These are phyloP conservation scores for Paraconiothyrium sp. DNA, from an alignment of 2,329 filamentous ascomycete genomes.

Conservation along the genomic window DNA sequence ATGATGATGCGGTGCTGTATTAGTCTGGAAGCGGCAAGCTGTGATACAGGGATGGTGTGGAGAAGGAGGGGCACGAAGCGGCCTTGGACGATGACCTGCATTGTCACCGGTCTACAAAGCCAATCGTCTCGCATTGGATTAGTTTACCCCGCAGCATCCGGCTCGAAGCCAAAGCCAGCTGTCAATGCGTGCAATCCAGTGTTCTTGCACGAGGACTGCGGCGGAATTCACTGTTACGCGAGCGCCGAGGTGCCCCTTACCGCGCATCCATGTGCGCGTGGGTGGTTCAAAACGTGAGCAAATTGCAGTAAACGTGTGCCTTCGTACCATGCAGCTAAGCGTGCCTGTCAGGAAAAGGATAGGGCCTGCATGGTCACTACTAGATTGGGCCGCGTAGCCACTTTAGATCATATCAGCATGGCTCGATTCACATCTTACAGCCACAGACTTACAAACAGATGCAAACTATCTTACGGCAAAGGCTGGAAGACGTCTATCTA, in stretches of 20 bases:
- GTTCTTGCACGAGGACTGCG: not conserved
- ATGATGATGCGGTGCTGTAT: slow-evolving; percentile 11
- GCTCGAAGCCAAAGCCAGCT: not conserved
- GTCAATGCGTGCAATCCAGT: not conserved
- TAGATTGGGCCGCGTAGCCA: not conserved
- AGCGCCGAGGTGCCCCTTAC: not conserved
- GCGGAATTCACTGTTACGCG: not conserved
- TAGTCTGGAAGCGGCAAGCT: slow-evolving; percentile 5
- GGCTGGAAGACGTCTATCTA: not conserved
- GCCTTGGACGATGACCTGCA: not conserved
- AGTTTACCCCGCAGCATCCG: not conserved
- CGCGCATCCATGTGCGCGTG: slow-evolving; percentile 4
- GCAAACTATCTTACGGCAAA: not conserved
- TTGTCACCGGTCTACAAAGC: not conserved
- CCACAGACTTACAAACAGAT: not conserved
- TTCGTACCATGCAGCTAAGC: not conserved
- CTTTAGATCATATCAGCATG: not conserved
- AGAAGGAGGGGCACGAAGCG: slow-evolving; percentile 12
- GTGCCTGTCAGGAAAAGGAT: not conserved
- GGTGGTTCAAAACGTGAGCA: not conserved
- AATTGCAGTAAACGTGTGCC: slow-evolving; percentile 1
- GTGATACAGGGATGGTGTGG: slow-evolving; percentile 11
- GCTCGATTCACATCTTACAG: not conserved
- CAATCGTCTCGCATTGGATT: not conserved
- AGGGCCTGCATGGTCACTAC: not conserved